phyloP scores from a whole-genome alignment of 495 filamentous ascomycete genomes.

The Daldinia vernicosa region DNA sequence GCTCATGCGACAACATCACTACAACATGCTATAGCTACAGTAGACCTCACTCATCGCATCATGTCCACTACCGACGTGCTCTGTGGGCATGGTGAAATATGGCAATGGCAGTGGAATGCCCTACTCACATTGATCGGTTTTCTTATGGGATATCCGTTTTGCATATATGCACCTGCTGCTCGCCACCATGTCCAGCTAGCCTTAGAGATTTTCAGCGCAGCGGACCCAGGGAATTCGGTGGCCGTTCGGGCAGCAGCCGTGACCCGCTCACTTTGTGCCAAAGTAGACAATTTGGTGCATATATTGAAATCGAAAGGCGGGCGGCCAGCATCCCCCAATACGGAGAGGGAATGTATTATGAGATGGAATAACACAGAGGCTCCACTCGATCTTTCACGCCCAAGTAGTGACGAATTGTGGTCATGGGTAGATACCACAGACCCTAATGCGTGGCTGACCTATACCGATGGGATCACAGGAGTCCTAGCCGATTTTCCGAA shows the following conservation, averaged over 20 bases:
- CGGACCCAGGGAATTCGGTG: slow-evolving; percentile 19
- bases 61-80: slow-evolving; percentile 42
- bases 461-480: slow-evolving; percentile 28
- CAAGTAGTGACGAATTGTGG: slow-evolving; percentile 24
- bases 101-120: slow-evolving; percentile 50
- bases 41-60: slow-evolving; percentile 31
- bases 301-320: slow-evolving; percentile 17
- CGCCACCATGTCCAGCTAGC: slow-evolving; percentile 18
- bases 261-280: slow-evolving; percentile 21
- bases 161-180: slow-evolving; percentile 7
- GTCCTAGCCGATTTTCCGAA: slow-evolving; percentile 28
- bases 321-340: not conserved
- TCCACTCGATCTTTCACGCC: slow-evolving; percentile 6
- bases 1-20: slow-evolving; percentile 43
- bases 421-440: slow-evolving; percentile 23
- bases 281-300: slow-evolving; percentile 24
- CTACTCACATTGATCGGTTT: slow-evolving; percentile 52
- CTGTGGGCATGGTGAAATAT: slow-evolving; percentile 43
- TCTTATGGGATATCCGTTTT: slow-evolving; percentile 29
- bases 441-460: slow-evolving; percentile 25
- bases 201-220: slow-evolving; percentile 20
- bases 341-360: not conserved
- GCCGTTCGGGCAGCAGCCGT: slow-evolving; percentile 11
- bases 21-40: slow-evolving; percentile 42
- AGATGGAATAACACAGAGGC: not conserved